Conservation (phyloP, 257 asterid genomes). For the Nicotiana knightiana region DNA sequence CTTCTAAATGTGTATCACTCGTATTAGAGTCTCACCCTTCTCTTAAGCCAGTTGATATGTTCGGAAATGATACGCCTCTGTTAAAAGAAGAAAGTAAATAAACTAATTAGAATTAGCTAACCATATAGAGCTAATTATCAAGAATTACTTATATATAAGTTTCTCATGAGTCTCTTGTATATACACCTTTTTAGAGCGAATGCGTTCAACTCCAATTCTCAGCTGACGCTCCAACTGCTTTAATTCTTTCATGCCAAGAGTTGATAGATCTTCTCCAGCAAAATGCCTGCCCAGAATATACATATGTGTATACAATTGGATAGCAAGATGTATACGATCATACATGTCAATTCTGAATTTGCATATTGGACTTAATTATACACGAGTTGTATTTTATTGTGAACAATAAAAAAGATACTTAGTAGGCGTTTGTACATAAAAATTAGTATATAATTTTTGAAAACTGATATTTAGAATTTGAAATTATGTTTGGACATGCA, state of each 20-base stretch:
- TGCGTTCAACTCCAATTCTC: constrained; percentile 48
- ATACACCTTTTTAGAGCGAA: constrained; percentile 50
- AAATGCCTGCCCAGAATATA: constrained; percentile 33
- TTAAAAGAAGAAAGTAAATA: not conserved
- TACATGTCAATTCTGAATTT: too few relatives aligned
- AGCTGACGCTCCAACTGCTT: constrained; percentile 54
- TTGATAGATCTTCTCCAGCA: constrained; percentile 47
- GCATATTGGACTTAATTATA: too few relatives aligned
- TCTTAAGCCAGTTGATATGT: constrained; percentile 39
- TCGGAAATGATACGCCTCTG: constrained; percentile 44
- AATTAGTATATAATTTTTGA: too few relatives aligned
- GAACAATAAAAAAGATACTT: too few relatives aligned
- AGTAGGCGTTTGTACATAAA: too few relatives aligned
- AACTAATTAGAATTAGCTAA: not conserved
- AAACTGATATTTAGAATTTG: too few relatives aligned
- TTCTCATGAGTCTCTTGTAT: not conserved
- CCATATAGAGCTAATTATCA: not conserved
- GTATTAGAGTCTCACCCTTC: constrained; percentile 24
- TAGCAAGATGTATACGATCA: too few relatives aligned
- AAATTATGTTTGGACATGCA: too few relatives aligned
- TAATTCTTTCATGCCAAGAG: constrained; percentile 51
- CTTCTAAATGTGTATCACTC: not conserved
- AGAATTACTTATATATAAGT: not conserved
- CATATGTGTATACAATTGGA: not conserved
- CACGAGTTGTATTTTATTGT: too few relatives aligned